Evolutionary conservation across 2,329 filamentous ascomycete species (phyloP).

Genomic region (Colletotrichum tropicicola): DNA sequence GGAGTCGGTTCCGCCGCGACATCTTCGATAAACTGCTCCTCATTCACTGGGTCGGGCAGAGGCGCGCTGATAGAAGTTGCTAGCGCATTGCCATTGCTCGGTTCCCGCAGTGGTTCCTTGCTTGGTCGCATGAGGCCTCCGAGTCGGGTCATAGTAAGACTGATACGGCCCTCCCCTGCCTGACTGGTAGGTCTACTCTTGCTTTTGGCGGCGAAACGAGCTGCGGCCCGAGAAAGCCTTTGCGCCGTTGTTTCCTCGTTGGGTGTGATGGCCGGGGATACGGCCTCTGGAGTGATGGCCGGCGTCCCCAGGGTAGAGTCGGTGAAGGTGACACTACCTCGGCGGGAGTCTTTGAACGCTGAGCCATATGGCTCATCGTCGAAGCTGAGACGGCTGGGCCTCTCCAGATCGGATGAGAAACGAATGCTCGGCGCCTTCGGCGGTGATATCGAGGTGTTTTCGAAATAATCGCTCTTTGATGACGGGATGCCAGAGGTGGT

Average conservation of each 20-base stretch:
- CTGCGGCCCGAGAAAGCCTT: conserved; percentile 65
- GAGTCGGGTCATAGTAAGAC: conserved; percentile 65
- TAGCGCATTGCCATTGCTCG: conserved; percentile 28
- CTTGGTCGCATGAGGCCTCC: conserved; percentile 60
- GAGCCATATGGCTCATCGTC: conserved; percentile 45
- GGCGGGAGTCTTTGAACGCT: conserved; percentile 51
- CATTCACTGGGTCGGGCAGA: conserved; percentile 22
- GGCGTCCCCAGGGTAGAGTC: conserved; percentile 53
- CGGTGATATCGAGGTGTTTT: conserved; percentile 43
- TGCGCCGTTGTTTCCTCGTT: conserved; percentile 63
- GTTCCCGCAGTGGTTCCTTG: conserved; percentile 55
- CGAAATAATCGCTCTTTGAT: conserved; percentile 55
- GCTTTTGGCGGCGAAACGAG: conserved; percentile 57
- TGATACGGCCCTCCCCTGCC: conserved; percentile 65
- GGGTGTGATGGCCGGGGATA: conserved; percentile 51
- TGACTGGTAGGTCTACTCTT: conserved; percentile 68
- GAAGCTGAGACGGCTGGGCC: conserved; percentile 56
- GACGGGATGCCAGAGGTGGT: conserved; percentile 37
- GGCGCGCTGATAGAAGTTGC: conserved; percentile 19
- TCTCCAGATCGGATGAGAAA: conserved; percentile 64
- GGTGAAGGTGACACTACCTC: conserved; percentile 60
- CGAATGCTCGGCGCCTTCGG: conserved; percentile 59
- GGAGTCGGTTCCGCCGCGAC: conserved; percentile 3
- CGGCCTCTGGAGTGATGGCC: conserved; percentile 43
- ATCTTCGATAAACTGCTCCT: conserved; percentile 32